A percentile compares a stretch with the other conserved stretches of the same genome.
phyloP scores from a whole-genome alignment of 768 basidiomycete species.

The Phallus indusiatus region DNA sequence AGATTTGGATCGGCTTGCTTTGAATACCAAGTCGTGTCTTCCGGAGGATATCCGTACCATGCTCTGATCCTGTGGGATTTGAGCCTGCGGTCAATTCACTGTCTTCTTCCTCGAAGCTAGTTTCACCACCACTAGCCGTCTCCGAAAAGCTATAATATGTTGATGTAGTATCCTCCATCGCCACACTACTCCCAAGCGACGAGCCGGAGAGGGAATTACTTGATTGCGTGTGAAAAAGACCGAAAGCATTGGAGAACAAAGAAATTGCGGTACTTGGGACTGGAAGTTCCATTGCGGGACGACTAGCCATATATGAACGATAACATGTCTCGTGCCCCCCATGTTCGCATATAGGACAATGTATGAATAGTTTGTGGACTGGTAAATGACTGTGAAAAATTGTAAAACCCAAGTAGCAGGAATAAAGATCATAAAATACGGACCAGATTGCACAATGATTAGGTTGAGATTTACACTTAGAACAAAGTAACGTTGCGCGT shows the following conservation, averaged over 20 bases:
- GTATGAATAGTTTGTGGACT: constrained; percentile 58
- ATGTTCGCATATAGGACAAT: constrained; percentile 68
- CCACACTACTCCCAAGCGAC: constrained; percentile 15
- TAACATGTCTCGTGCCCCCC: constrained; percentile 80
- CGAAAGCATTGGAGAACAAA: constrained; percentile 8
- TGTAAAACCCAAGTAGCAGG: background rate
- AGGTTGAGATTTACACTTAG: constrained; percentile 37
- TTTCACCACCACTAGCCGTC: constrained; percentile 13
- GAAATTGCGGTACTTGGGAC: constrained; percentile 18
- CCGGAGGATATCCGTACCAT: background rate
- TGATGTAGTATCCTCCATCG: constrained; percentile 19
- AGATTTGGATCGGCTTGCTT: constrained; percentile 16
- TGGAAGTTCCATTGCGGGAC: constrained; percentile 42
- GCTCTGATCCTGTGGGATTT: background rate
- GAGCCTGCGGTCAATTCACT: background rate
- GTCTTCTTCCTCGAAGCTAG: constrained; percentile 13
- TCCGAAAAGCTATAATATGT: constrained; percentile 12
- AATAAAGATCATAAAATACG: constrained; percentile 16
- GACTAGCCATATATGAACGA: constrained; percentile 51
- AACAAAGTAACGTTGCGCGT: constrained; percentile 44
- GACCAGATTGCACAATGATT: constrained; percentile 68
- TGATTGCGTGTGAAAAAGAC: constrained; percentile 2
- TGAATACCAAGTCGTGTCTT: constrained; percentile 5
- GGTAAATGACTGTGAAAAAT: constrained; percentile 56
- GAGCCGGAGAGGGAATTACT: constrained; percentile 6